Evolutionary conservation across 1,284 basidiomycete genomes (phyloP).

Genomic region (Pterula multifida): DNA sequence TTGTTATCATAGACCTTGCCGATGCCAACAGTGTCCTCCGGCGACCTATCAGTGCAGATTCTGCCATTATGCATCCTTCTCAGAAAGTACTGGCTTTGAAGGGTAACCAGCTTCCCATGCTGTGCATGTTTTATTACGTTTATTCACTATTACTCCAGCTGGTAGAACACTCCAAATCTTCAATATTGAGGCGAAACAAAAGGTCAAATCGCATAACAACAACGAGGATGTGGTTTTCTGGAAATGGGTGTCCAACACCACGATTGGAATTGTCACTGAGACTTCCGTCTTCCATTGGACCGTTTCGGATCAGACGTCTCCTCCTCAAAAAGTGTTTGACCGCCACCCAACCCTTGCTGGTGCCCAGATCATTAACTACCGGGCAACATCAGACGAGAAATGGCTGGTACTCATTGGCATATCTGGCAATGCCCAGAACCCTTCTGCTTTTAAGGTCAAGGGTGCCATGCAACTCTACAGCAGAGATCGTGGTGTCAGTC

Average conservation of each 20-base stretch:
- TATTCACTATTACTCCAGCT: slow-evolving; percentile 42
- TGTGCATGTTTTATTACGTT: too few relatives aligned
- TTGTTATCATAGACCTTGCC: slow-evolving; percentile 92
- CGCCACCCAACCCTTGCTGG: slow-evolving; percentile 90
- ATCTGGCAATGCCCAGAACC: slow-evolving; percentile 85
- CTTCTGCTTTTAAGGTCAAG: slow-evolving; percentile 95
- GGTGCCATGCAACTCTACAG: slow-evolving; percentile 94
- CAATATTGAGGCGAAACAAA: slow-evolving; percentile 95
- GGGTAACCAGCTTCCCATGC: slow-evolving; percentile 35
- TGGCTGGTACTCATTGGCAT: slow-evolving; percentile 98
- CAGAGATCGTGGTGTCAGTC: slow-evolving; percentile 86
- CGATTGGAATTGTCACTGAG: slow-evolving; percentile 94
- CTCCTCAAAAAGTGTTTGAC: slow-evolving; percentile 91
- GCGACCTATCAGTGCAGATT: slow-evolving; percentile 93
- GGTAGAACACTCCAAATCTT: slow-evolving; percentile 94
- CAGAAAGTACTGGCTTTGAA: slow-evolving; percentile 97
- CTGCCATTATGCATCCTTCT: slow-evolving; percentile 96
- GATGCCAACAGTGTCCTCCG: slow-evolving; percentile 95
- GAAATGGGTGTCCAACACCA: slow-evolving; percentile 93
- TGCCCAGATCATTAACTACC: slow-evolving; percentile 98
- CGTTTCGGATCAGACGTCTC: slow-evolving; percentile 58
- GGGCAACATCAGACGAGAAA: slow-evolving; percentile 85
- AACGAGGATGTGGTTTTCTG: slow-evolving; percentile 96
- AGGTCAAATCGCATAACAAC: slow-evolving; percentile 93
- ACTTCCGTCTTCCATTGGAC: slow-evolving; percentile 93